Evolutionary conservation across 257 asterid species (phyloP).

Genomic region (Perilla frutescens): DNA sequence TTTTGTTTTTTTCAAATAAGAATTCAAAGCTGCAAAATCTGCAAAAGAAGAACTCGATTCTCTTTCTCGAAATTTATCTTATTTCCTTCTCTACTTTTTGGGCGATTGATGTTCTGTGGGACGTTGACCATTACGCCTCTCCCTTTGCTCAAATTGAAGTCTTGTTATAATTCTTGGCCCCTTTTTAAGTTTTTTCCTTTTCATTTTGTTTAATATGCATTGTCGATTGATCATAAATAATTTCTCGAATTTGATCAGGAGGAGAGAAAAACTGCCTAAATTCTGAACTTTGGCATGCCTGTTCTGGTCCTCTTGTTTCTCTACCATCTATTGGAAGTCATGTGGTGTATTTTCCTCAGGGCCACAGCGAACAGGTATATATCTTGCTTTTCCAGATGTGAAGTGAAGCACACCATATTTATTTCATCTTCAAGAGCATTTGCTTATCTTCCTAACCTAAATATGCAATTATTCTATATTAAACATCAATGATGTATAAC

Average conservation of each 20-base stretch:
- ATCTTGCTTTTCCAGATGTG: constrained; percentile 6
- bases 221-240: neutral
- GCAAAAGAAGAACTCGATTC: constrained; percentile 21
- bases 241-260: constrained; percentile 36
- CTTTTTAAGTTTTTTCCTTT: neutral
- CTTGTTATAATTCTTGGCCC: constrained; percentile 13
- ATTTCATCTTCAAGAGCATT: constrained; percentile 19
- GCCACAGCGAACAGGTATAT: constrained; percentile 79
- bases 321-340: constrained; percentile 81
- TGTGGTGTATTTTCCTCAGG: constrained; percentile 85
- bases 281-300: constrained; percentile 94
- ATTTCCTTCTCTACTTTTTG: neutral
- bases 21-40: constrained; percentile 27
- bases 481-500: neutral
- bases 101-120: constrained; percentile 8
- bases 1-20: no score
- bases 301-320: constrained; percentile 95
- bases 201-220: neutral
- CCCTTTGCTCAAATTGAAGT: neutral
- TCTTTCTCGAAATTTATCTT: constrained; percentile 27
- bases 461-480: neutral
- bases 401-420: neutral
- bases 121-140: constrained; percentile 18
- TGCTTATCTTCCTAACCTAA: neutral
- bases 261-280: constrained; percentile 65